phyloP scores from a whole-genome alignment of 495 filamentous ascomycete species.

The Tetracladium marchalianum region DNA sequence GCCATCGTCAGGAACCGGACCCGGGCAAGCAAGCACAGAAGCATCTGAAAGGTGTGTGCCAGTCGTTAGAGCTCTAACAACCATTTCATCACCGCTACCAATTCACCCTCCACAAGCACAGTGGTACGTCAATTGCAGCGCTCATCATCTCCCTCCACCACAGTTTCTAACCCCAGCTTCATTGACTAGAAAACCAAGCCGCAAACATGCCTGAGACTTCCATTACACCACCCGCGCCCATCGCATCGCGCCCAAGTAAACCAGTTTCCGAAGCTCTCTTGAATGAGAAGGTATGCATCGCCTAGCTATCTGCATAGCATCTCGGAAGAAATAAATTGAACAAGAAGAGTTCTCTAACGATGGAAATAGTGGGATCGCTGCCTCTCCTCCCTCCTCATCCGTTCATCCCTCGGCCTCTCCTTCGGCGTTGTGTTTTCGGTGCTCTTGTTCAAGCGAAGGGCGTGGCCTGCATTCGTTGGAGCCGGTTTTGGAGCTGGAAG shows the following conservation, averaged over 20 bases:
- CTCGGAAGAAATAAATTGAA: no score
- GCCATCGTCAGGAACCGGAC: background rate
- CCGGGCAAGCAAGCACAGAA: background rate
- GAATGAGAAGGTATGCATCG: slow-evolving; percentile 76
- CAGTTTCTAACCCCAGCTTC: background rate
- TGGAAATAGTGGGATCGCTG: slow-evolving; percentile 84
- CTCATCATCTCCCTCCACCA: no score
- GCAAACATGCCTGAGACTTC: slow-evolving; percentile 17
- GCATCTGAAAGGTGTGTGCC: background rate
- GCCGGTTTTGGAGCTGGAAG: slow-evolving; percentile 91
- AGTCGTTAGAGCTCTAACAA: no score
- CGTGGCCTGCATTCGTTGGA: slow-evolving; percentile 90
- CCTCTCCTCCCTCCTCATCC: slow-evolving; percentile 91
- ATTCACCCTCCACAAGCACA: background rate
- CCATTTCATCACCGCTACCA: background rate
- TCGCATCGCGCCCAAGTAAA: slow-evolving; percentile 45
- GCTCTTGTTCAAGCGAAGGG: slow-evolving; percentile 91
- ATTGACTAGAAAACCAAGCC: background rate
- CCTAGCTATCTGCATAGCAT: no score
- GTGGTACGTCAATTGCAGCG: slow-evolving; percentile 16
- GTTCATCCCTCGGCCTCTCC: slow-evolving; percentile 83
- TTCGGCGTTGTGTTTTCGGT: slow-evolving; percentile 99
- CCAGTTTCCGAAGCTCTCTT: slow-evolving; percentile 89
- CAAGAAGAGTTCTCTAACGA: background rate
- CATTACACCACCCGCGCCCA: slow-evolving; percentile 33